Conservation (phyloP, 192 early-diverging fungal genomes). For the Entophlyctis helioformis region DNA sequence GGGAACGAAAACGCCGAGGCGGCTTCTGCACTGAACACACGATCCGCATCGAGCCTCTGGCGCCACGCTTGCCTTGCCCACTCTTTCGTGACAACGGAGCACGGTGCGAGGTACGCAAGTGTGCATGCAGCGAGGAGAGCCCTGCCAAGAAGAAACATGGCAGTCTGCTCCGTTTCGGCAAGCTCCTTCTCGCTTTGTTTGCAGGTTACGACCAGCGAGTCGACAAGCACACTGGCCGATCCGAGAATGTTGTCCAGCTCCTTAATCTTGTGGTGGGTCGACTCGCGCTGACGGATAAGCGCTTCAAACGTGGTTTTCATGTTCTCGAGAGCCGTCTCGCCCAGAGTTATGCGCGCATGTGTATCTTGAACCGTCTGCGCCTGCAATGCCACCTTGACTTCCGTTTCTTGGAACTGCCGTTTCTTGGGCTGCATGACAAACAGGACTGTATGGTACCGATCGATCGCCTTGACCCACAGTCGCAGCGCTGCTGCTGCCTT, state of each 20-base stretch:
- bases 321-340: slow-evolving; percentile 4
- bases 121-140: slow-evolving; percentile 5
- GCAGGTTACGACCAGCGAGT: background rate
- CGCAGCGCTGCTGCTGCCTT: slow-evolving; percentile 4
- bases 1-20: slow-evolving; percentile 3
- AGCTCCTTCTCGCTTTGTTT: slow-evolving; percentile 1
- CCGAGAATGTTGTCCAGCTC: slow-evolving; percentile 7
- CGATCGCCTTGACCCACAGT: slow-evolving; percentile 12
- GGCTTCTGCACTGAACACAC: too few species aligned
- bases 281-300: slow-evolving; percentile 15
- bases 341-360: background rate
- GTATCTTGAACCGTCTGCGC: background rate
- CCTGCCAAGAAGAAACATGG: background rate
- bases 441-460: slow-evolving; percentile 2
- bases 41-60: too few species aligned
- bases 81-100: too few species aligned
- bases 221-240: slow-evolving; percentile 1
- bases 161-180: slow-evolving; percentile 1
- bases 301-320: slow-evolving; percentile 13
- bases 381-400: slow-evolving; percentile 1
- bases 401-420: slow-evolving; percentile 1
- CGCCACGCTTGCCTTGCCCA: too few species aligned
- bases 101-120: background rate
- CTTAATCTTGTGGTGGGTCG: background rate
- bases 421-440: slow-evolving; percentile 10